Evolutionary conservation across 257 asterid genomes (phyloP), one percentile per base, ranked within the genome.

Genomic region (Nicotiana tabacum): DNA sequence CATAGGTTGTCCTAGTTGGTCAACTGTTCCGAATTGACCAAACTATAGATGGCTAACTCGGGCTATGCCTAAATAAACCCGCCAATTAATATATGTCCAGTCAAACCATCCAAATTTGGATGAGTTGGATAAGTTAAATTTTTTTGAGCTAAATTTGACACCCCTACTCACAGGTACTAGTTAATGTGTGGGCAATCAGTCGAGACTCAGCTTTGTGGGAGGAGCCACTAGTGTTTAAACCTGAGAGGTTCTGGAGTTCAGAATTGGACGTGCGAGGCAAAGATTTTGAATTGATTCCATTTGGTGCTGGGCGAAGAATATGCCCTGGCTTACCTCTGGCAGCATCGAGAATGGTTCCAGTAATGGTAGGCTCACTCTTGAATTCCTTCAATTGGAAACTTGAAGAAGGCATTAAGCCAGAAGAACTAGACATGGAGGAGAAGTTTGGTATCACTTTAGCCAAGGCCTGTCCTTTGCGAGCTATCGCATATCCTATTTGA

Each of bases 111-210:
- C 43, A 37, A 6, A 37, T 37, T 37, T 6, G 43, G 43, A 37
- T 9, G 43, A 37, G 43, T 37, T 37, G 43, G 43, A 37, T 37
- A 37, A 37, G 43, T 37, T 37, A 37, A 5, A 37, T 5, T 37
- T 6, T 37, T 37, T 37, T 21, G 43, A 5, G 43, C 8, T 37
- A 37, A 37, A 37, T 37, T 37, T 37, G 43, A 37, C 43, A 37
- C 43, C 43, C 43, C 43, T 37, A 37, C 43, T 37, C 43, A 37
- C 33, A 51, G 33, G 43, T 88, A 12, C 79, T 87, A 0, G 24
- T 84, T 30, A 87, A 85, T 24, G 66, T 85, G 79, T 87, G 90
- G 90, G 83, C 85, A 32, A 87, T 65, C 0, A 85, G 86, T 9
- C 83, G 88, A 66, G 90, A 87, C 27, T 30, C 88, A 9, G 76